Percentiles rank a stretch among this genome's conserved stretches.
These are phyloP conservation scores for Acer campestre DNA, from an alignment of 345 rosid genomes.

Conservation along the genomic window DNA sequence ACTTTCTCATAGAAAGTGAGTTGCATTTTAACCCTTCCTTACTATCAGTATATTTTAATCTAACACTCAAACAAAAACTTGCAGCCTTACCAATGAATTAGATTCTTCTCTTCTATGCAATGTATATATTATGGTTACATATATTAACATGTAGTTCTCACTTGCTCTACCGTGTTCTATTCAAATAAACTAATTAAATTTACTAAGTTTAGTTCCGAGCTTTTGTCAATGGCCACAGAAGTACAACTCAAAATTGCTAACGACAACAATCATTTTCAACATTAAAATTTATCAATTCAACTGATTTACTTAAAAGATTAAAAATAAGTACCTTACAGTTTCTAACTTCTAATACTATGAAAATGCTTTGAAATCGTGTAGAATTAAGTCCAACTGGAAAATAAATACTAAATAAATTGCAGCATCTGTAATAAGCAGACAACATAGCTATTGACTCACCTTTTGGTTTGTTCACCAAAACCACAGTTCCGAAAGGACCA, in stretches of 20 bases:
- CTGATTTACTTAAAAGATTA: not conserved
- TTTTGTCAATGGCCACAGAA: not conserved
- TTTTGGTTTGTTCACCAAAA: conserved; percentile 93
- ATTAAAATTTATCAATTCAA: not conserved
- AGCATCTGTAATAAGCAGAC: not conserved
- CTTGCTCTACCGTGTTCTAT: not conserved
- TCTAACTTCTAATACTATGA: not conserved
- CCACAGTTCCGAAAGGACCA: conserved; percentile 76
- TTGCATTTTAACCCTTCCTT: not conserved
- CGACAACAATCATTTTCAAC: not conserved
- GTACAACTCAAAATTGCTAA: not conserved
- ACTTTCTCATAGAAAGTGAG: not conserved
- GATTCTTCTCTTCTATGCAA: not conserved
- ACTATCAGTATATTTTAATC: not conserved
- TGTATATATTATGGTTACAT: not conserved
- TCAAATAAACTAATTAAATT: conserved; percentile 1
- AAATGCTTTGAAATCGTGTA: not conserved
- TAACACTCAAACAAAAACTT: not conserved
- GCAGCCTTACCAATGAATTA: not conserved
- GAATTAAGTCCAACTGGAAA: not conserved
- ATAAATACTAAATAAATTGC: not conserved
- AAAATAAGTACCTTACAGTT: not conserved
- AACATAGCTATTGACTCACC: conserved; percentile 41
- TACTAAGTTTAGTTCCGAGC: not conserved
- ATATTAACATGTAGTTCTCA: not conserved